Conservation (phyloP, 1,139 yeast genomes). For the Insectozyma bohioensis region DNA sequence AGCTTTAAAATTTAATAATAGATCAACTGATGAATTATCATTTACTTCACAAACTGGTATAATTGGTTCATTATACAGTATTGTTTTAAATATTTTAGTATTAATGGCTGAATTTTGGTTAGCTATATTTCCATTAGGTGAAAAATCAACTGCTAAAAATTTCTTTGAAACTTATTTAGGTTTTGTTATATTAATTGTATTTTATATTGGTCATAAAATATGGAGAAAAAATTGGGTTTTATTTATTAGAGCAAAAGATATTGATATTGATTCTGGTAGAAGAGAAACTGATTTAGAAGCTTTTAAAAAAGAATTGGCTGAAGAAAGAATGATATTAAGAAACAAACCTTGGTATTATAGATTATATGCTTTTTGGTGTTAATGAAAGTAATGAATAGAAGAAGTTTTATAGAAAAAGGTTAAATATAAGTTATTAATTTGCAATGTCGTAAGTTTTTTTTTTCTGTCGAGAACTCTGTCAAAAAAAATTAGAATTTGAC, state of each 20-base stretch:
- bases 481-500: too few species aligned
- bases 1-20: slow-evolving; percentile 30
- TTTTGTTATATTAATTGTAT: slow-evolving; percentile 34
- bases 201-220: slow-evolving; percentile 41
- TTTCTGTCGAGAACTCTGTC: too few species aligned
- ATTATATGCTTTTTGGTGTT: slow-evolving; percentile 27
- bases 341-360: slow-evolving; percentile 35
- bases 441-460: too few species aligned
- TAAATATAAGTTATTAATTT: too few species aligned
- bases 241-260: slow-evolving; percentile 33
- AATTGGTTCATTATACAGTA: slow-evolving; percentile 54
- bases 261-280: slow-evolving; percentile 45
- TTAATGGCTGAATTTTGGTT: slow-evolving; percentile 54
- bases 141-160: slow-evolving; percentile 30
- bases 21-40: slow-evolving; percentile 52
- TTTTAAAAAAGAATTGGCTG: slow-evolving; percentile 41
- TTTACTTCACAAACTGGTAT: slow-evolving; percentile 56
- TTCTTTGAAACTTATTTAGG: slow-evolving; percentile 42
- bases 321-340: slow-evolving; percentile 34
- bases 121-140: slow-evolving; percentile 42
- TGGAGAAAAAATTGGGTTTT: slow-evolving; percentile 41
- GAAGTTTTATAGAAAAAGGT: too few species aligned
- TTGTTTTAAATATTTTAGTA: slow-evolving; percentile 47
- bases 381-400: too few species aligned
- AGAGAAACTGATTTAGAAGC: slow-evolving; percentile 43